Base-by-base conservation (phyloP, 768 basidiomycete genomes). In the Macrolepiota albuminosa region DNA sequence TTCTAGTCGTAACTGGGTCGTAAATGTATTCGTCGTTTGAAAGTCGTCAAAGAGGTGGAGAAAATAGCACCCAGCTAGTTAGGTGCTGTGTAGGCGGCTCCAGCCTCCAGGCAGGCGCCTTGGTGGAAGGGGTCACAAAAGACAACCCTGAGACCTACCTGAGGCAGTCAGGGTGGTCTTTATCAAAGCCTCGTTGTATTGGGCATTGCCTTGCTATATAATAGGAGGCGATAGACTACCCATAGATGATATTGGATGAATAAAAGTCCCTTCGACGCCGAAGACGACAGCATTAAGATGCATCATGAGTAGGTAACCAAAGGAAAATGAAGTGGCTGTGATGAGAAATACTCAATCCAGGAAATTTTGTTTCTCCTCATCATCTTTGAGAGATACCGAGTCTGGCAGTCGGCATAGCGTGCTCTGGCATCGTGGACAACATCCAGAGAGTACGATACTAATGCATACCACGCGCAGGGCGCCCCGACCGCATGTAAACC, bases 401-500 rank as follows among this genome's bases (percentile, higher is more conserved):
- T 7, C 34, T 21, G 36, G 7, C 36, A 14, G 24, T 16, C 9
- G 36, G 1, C 18, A 14, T 52, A 31, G 29, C 53, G 42, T 42
- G 40, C 8, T 29, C 3, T 42, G 39, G 39, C 21, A 24, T 37
- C 21, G 5, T 21, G 24, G 21, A 2, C 5, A 46, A 57, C 48
- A 39, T 31, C 18, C 6, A 49, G 10, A 33, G 16, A 46, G 34
- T 34, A 39, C 37, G 9, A 42, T 26, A 43, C 4, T n/a, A 24
- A 64, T 62, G 63, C 54, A 62, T 31, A 64, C 61, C 9, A 64
- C 63, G 21, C 61, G 55, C 50, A 56, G 63, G 31, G 60, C 58
- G 21, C 55, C 37, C 16, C 58, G 50, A 40, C 51, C 50, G 36
- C 60, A 34, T 14, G n/a, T 57, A 7, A 24, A 58, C 11, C 54